Percentiles rank a stretch among this genome's conserved stretches.
These are phyloP conservation scores for Collariella sp. DNA, from an alignment of 495 filamentous ascomycete species.

Conservation along the genomic window DNA sequence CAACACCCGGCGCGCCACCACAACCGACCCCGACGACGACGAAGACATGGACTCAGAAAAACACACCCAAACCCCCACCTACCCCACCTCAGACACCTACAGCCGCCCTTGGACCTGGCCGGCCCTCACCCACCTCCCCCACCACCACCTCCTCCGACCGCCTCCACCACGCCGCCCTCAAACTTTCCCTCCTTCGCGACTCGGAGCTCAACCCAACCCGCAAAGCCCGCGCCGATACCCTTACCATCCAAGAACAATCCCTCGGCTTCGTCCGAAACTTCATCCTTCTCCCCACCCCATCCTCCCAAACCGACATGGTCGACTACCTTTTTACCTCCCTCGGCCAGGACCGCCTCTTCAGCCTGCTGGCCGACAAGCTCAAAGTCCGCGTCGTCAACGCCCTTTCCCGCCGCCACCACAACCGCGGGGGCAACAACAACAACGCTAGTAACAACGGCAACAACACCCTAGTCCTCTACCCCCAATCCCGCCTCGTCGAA, in stretches of 20 bases:
- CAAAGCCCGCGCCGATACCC: constrained; percentile 65
- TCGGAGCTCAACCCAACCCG: constrained; percentile 46
- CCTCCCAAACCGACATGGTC: constrained; percentile 57
- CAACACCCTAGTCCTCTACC: constrained; percentile 42
- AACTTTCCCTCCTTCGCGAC: constrained; percentile 45
- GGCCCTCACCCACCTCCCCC: neutral
- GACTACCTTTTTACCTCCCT: constrained; percentile 69
- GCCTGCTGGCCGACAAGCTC: constrained; percentile 66
- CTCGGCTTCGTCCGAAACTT: constrained; percentile 83
- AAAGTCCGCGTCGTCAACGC: constrained; percentile 46
- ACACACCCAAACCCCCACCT: constrained; percentile 18
- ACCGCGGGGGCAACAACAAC: neutral
- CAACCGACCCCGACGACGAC: constrained; percentile 42
- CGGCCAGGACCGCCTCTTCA: constrained; percentile 67
- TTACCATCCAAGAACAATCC: constrained; percentile 82
- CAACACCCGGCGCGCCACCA: neutral
- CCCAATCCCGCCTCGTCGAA: constrained; percentile 62
- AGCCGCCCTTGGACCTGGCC: constrained; percentile 22
- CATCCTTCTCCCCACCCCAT: constrained; percentile 42
- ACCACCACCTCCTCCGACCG: constrained; percentile 11
- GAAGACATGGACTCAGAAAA: constrained; percentile 54
- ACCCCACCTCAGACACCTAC: constrained; percentile 2
- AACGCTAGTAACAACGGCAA: neutral
- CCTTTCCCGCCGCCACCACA: constrained; percentile 26
- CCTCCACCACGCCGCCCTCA: constrained; percentile 39